Percentiles rank a stretch among this genome's conserved stretches.
Conservation (phyloP, 768 basidiomycete species). For the Lentinula aciculospora region DNA sequence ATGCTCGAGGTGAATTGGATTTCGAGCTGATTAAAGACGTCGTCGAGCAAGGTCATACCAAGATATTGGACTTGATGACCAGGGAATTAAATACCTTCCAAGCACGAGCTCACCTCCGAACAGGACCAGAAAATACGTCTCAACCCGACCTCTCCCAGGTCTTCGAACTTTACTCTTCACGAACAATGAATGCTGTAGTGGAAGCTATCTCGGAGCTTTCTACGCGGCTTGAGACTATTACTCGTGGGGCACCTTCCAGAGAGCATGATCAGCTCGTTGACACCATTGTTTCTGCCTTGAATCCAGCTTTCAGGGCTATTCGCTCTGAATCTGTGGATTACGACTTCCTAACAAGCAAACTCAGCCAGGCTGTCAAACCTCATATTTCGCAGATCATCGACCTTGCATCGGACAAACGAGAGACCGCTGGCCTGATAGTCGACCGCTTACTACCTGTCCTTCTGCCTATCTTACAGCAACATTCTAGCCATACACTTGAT, state of each 20-base stretch:
- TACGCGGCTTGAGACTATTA: constrained; percentile 51
- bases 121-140: constrained; percentile 15
- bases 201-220: constrained; percentile 53
- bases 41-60: constrained; percentile 61
- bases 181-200: constrained; percentile 55
- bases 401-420: constrained; percentile 82
- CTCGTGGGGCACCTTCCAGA: constrained; percentile 38
- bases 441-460: constrained; percentile 65
- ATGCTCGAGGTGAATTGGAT: constrained; percentile 74
- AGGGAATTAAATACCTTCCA: constrained; percentile 49
- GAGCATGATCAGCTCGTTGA: constrained; percentile 58
- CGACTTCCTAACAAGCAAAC: constrained; percentile 64
- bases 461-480: constrained; percentile 31
- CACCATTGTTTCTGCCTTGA: constrained; percentile 50
- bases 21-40: constrained; percentile 69
- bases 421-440: constrained; percentile 79
- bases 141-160: constrained; percentile 31
- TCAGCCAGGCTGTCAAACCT: constrained; percentile 83
- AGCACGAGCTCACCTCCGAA: constrained; percentile 14
- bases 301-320: constrained; percentile 55
- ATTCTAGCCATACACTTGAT: constrained; percentile 34
- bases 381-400: constrained; percentile 87
- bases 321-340: constrained; percentile 72
- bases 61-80: constrained; percentile 51
- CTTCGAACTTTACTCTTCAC: constrained; percentile 54